Evolutionary conservation across 108 stramenopile genomes (phyloP).

Genomic region (Cyclotella distinguenda): DNA sequence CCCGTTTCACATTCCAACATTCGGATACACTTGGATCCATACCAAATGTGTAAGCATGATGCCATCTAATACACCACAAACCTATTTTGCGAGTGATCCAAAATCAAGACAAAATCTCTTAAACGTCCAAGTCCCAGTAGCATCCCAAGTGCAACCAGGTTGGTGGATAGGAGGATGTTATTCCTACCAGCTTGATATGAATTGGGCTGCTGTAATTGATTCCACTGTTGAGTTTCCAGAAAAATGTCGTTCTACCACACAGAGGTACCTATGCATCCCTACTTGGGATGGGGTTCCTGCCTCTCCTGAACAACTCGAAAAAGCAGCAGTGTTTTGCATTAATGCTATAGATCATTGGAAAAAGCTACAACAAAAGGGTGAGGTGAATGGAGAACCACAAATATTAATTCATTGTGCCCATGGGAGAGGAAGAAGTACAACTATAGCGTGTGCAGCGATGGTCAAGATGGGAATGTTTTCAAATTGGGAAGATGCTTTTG

Average conservation of each 20-base stretch:
- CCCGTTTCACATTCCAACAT: constrained; percentile 77
- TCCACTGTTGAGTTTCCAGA: constrained; percentile 90
- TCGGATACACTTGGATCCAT: constrained; percentile 75
- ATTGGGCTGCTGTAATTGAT: constrained; percentile 84
- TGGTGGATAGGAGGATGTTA: constrained; percentile 90
- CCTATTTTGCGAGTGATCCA: constrained; percentile 17
- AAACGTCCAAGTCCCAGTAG: constrained; percentile 66
- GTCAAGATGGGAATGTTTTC: constrained; percentile 78
- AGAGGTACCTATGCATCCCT: constrained; percentile 63
- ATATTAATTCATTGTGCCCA: constrained; percentile 85
- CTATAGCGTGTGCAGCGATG: constrained; percentile 85
- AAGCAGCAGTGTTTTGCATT: constrained; percentile 74
- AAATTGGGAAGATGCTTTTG: constrained; percentile 85
- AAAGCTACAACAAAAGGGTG: constrained; percentile 47
- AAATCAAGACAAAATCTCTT: constrained; percentile 29
- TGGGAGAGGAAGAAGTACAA: constrained; percentile 78
- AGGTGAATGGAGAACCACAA: constrained; percentile 48
- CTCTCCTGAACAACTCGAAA: constrained; percentile 73
- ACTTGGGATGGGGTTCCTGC: constrained; percentile 90
- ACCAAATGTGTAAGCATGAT: constrained; percentile 47
- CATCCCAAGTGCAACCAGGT: constrained; percentile 80
- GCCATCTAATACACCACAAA: background rate
- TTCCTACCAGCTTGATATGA: constrained; percentile 68
- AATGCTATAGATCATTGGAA: constrained; percentile 56
- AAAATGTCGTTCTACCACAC: constrained; percentile 54